These are phyloP conservation scores for Mycena galopus DNA, from an alignment of 768 basidiomycete species.

Conservation along the genomic window DNA sequence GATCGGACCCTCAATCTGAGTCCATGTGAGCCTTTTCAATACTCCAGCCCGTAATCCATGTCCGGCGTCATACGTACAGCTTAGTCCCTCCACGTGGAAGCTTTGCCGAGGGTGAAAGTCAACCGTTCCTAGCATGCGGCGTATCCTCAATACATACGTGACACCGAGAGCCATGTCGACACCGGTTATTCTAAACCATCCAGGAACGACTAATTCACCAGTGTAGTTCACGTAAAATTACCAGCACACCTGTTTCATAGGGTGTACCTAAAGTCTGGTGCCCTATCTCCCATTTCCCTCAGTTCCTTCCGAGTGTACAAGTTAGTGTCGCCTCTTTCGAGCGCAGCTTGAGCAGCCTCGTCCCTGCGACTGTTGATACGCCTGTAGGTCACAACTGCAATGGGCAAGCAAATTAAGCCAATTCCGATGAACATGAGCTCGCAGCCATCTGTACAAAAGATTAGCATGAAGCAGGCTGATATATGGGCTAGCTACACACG, in stretches of 20 bases:
- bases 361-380: conserved; percentile 71
- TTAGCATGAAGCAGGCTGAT: neutral
- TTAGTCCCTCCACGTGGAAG: too few species aligned
- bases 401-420: conserved; percentile 65
- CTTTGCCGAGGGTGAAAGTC: too few species aligned
- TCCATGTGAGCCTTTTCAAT: too few species aligned
- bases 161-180: too few species aligned
- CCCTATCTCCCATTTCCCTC: conserved; percentile 67
- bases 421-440: conserved; percentile 80
- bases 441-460: conserved; percentile 60
- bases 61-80: too few species aligned
- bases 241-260: conserved; percentile 41
- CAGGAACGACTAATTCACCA: neutral
- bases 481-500: conserved; percentile 56
- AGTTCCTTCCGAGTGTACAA: conserved; percentile 53
- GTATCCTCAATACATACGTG: too few species aligned
- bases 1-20: too few species aligned
- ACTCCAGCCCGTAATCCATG: too few species aligned
- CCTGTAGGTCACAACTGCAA: conserved; percentile 62
- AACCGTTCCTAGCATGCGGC: too few species aligned
- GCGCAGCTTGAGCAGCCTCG: conserved; percentile 42
- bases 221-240: neutral
- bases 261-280: conserved; percentile 74
- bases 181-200: neutral
- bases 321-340: conserved; percentile 49